These are phyloP conservation scores for Cucurbita moschata DNA, from an alignment of 306 rosid genomes.

Conservation along the genomic window DNA sequence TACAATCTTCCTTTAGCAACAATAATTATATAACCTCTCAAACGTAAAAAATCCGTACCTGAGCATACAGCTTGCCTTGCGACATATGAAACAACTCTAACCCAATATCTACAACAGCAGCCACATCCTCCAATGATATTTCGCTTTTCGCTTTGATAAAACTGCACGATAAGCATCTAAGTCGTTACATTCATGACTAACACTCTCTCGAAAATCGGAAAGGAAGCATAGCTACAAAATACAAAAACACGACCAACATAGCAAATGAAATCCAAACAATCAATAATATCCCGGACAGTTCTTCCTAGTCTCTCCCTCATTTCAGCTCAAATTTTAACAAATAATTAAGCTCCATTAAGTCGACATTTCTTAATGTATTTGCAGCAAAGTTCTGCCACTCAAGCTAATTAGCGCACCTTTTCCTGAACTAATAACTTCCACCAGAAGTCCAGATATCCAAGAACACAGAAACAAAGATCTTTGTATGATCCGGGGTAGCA, in stretches of 20 bases:
- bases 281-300: background rate
- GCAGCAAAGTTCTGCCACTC: background rate
- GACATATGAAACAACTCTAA: conserved; percentile 59
- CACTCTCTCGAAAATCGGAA: background rate
- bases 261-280: background rate
- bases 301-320: background rate
- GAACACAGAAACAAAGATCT: background rate
- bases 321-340: background rate
- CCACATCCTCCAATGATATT: conserved; percentile 65
- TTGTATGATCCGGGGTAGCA: background rate
- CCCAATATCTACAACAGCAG: conserved; percentile 44
- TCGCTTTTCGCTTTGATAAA: conserved; percentile 93
- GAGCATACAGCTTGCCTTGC: conserved; percentile 72
- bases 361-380: background rate
- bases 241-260: background rate
- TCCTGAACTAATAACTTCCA: background rate
- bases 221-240: background rate
- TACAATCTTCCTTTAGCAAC: conserved; percentile 9
- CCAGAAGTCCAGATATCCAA: background rate
- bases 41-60: conserved; percentile 41
- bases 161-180: conserved; percentile 28
- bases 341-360: background rate
- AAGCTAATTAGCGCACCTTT: background rate
- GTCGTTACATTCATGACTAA: background rate
- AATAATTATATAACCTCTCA: conserved; percentile 15